A percentile compares a stretch with the other conserved stretches of the same genome.
Evolutionary conservation across 306 rosid genomes (phyloP).

Genomic region (Cicer yamashitae): DNA sequence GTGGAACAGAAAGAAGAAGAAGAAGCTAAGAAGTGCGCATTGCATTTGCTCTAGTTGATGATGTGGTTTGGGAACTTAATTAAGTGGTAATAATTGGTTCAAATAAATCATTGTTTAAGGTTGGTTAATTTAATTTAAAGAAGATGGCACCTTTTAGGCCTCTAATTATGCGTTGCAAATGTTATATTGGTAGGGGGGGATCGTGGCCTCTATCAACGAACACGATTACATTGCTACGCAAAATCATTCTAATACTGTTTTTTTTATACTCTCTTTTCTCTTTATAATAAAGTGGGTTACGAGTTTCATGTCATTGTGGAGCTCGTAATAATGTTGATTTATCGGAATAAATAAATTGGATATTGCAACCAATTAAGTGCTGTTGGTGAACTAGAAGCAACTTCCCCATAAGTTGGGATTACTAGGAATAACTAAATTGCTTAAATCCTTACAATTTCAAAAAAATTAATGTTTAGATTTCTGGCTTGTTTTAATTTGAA

Average conservation of each 20-base stretch:
- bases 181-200: conserved; percentile 37
- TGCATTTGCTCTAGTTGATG: background rate
- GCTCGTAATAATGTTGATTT: no score
- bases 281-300: no score
- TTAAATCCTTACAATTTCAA: background rate
- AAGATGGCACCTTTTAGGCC: conserved; percentile 52
- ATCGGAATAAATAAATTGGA: no score
- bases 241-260: background rate
- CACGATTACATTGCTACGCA: conserved; percentile 4
- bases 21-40: conserved; percentile 5
- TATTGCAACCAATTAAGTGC: no score
- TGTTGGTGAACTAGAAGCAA: no score
- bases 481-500: background rate
- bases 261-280: background rate
- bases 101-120: conserved; percentile 43
- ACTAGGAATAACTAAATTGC: no score
- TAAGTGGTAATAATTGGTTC: conserved; percentile 49
- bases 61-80: conserved; percentile 40
- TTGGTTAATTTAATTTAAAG: conserved; percentile 24
- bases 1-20: background rate
- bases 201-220: conserved; percentile 52
- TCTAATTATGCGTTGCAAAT: conserved; percentile 47
- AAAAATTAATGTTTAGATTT: no score
- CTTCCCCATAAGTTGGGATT: no score
- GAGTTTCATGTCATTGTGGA: no score